Conservation (phyloP, 208 protist genomes). For the Trypanosoma conorhini region DNA sequence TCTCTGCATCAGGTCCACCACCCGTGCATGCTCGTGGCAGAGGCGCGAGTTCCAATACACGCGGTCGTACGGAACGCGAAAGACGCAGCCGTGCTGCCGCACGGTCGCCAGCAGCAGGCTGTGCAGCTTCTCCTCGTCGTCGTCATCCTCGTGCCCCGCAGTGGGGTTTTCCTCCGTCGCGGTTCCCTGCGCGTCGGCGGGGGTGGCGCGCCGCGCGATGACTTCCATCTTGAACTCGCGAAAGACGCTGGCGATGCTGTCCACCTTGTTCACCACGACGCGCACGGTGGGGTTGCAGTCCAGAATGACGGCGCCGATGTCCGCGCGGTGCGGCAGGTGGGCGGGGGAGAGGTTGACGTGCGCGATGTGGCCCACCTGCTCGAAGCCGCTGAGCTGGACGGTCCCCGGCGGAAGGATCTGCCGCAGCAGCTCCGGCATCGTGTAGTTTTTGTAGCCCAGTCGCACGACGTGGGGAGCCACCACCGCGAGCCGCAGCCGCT, state of each 20-base stretch:
- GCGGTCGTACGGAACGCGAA: slow-evolving; percentile 95
- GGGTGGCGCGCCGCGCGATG: slow-evolving; percentile 82
- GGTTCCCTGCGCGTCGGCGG: background rate
- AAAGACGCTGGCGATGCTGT: slow-evolving; percentile 94
- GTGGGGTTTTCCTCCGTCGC: background rate
- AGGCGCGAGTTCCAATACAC: slow-evolving; percentile 99
- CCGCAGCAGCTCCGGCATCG: slow-evolving; percentile 78
- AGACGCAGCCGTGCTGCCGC: slow-evolving; percentile 93
- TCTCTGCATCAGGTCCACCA: slow-evolving; percentile 76
- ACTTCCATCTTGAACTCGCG: slow-evolving; percentile 98
- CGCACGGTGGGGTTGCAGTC: slow-evolving; percentile 93
- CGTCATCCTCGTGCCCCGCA: background rate
- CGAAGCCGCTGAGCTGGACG: slow-evolving; percentile 66
- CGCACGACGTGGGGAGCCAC: slow-evolving; percentile 37
- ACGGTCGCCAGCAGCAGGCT: slow-evolving; percentile 66
- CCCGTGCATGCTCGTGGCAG: slow-evolving; percentile 92
- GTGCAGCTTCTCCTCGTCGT: slow-evolving; percentile 33
- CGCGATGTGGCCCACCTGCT: slow-evolving; percentile 96
- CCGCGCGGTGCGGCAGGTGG: slow-evolving; percentile 86
- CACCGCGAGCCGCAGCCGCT: slow-evolving; percentile 30
- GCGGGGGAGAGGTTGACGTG: slow-evolving; percentile 96
- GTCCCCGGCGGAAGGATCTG: slow-evolving; percentile 40
- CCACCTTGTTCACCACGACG: slow-evolving; percentile 98
- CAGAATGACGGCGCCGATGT: slow-evolving; percentile 96
- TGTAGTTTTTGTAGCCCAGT: slow-evolving; percentile 78